Conservation (phyloP, 2,329 filamentous ascomycete genomes). For the Talaromyces sp. region DNA sequence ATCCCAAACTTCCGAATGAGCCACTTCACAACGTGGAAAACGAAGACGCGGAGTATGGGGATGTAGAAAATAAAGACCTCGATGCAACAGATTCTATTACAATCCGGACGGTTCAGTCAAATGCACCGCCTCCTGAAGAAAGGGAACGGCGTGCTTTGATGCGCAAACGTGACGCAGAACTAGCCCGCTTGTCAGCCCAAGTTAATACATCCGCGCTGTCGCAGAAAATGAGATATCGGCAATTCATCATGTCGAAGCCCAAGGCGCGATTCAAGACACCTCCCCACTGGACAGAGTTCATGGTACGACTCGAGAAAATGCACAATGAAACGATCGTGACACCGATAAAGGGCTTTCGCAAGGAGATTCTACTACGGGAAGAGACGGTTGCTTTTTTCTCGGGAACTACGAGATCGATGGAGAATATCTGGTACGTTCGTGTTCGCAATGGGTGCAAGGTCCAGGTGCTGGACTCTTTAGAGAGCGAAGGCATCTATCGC, state of each 20-base stretch:
- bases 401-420: constrained; percentile 32
- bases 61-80: neutral
- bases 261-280: constrained; percentile 2
- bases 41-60: neutral
- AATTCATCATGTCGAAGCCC: constrained; percentile 18
- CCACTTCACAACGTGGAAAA: no score
- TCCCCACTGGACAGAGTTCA: constrained; percentile 30
- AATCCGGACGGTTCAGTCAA: neutral
- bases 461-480: constrained; percentile 33
- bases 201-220: constrained; percentile 6
- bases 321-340: constrained; percentile 23
- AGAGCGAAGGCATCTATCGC: constrained; percentile 34
- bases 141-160: neutral
- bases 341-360: constrained; percentile 25
- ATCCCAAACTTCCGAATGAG: neutral
- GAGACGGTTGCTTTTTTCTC: constrained; percentile 35
- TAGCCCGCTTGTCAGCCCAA: neutral
- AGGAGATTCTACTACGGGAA: constrained; percentile 37
- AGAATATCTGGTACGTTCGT: constrained; percentile 40
- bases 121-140: neutral
- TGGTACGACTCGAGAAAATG: constrained; percentile 29
- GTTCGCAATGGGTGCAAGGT: constrained; percentile 40
- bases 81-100: neutral
- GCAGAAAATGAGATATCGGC: constrained; percentile 30
- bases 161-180: constrained; percentile 8